Conservation (phyloP, 768 basidiomycete species). For the Pulveroboletus sp. region DNA sequence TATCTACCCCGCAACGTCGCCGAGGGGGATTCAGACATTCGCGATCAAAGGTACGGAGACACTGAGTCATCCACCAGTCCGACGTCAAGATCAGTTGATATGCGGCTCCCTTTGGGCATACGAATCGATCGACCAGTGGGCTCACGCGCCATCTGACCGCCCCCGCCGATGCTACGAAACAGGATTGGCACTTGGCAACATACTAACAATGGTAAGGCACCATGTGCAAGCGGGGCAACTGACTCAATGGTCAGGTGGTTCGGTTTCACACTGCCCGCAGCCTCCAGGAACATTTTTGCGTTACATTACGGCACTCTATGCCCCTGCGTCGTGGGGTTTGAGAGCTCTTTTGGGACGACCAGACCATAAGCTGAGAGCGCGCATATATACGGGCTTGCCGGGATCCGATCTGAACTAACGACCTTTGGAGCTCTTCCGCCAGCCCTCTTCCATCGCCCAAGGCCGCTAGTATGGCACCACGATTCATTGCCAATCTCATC, state of each 20-base stretch:
- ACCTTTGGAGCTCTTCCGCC: not conserved
- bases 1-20: not conserved
- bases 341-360: constrained; percentile 13
- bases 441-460: not conserved
- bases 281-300: too few species aligned
- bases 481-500: constrained; percentile 45
- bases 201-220: too few species aligned
- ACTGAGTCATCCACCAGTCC: too few species aligned
- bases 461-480: constrained; percentile 15
- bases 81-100: not conserved
- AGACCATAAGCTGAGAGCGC: not conserved
- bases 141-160: too few species aligned
- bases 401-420: not conserved
- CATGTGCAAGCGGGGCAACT: too few species aligned
- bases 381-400: constrained; percentile 9
- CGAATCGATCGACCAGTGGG: too few species aligned
- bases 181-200: not conserved
- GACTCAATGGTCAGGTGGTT: constrained; percentile 15
- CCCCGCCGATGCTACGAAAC: not conserved
- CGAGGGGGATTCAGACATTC: too few species aligned
- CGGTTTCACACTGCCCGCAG: constrained; percentile 16
- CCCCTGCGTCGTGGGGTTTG: not conserved
- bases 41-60: not conserved
- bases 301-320: too few species aligned
- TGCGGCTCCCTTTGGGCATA: not conserved